These are phyloP conservation scores for Pichia cabralensis DNA, from an alignment of 805 yeast species.

Conservation along the genomic window DNA sequence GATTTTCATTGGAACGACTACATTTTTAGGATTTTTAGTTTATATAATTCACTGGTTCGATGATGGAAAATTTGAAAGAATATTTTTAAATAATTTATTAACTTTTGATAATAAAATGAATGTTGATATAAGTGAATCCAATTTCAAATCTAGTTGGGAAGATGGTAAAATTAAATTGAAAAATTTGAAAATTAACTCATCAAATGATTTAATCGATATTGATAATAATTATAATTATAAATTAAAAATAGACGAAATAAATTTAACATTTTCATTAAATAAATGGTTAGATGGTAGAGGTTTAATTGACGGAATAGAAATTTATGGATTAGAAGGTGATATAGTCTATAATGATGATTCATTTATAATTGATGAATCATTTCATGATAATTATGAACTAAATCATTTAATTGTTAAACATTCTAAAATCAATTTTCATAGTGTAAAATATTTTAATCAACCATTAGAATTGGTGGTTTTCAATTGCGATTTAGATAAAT, in stretches of 20 bases:
- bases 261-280: constrained; percentile 36
- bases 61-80: constrained; percentile 20
- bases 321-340: constrained; percentile 38
- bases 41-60: constrained; percentile 31
- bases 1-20: constrained; percentile 48
- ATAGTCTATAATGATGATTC: constrained; percentile 12
- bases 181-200: constrained; percentile 27
- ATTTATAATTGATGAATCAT: constrained; percentile 14
- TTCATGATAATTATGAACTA: constrained; percentile 28
- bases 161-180: constrained; percentile 41
- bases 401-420: constrained; percentile 40
- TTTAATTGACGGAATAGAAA: constrained; percentile 36
- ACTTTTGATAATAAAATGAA: constrained; percentile 25
- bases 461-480: constrained; percentile 48
- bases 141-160: constrained; percentile 35
- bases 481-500: constrained; percentile 52
- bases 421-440: constrained; percentile 30
- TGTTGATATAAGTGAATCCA: constrained; percentile 20
- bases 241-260: constrained; percentile 33
- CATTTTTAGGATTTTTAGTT: constrained; percentile 39
- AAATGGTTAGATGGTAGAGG: constrained; percentile 52
- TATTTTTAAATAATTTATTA: constrained; percentile 20
- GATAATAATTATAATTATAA: constrained; percentile 22
- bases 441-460: constrained; percentile 14
- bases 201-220: no score